Evolutionary conservation across 768 basidiomycete genomes (phyloP), one percentile per base, ranked within the genome.

Genomic region (Suillus clintonianus): DNA sequence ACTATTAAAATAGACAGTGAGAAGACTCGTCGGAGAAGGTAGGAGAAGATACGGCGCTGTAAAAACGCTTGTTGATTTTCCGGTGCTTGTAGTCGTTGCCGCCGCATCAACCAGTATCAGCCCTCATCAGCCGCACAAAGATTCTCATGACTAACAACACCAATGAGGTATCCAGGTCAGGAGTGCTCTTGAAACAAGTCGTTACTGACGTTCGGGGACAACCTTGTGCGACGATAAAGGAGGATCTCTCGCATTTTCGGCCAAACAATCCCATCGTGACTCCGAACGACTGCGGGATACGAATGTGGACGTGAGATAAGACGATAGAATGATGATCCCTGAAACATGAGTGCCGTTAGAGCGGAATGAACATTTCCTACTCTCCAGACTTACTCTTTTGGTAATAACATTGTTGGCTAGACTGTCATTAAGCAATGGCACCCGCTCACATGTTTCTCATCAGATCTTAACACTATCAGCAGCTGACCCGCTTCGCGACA

Each of bases 1-100:
- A 14, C 53, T 56, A 42, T 57, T 55, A 71, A 73, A 70, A 68
- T 72, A 67, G 65, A 7, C 64, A 63, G 65, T 75, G 75, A 62
- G 75, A 76, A 71, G 13, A 36, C 32, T 11, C 37, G n/a, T 62
- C 64, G 61, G 67, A 50, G 59, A 59, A 64, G 69, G 24, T 50
- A 50, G 22, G 47, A 27, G 48, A 34, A 53, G 34, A 53, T 48
- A 63, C 61, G 53, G 37, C 50, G 37, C 50, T 64, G 48, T 54
- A 62, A 59, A 62, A 47, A 24, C 34, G 39, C 48, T 61, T 9
- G 54, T 50, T 56, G 53, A 42, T 47, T 61, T 68, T 14, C 68
- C 72, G 69, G 73, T 36, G 60, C 58, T 67, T 76, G 70, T 66
- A 70, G 59, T 37, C 47, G 32, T 62, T 67, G 57, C 68, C 60